Percentiles rank a stretch among this genome's conserved stretches.
phyloP scores from a whole-genome alignment of 1,139 yeast genomes.

The Suhomyces bokatorum region DNA sequence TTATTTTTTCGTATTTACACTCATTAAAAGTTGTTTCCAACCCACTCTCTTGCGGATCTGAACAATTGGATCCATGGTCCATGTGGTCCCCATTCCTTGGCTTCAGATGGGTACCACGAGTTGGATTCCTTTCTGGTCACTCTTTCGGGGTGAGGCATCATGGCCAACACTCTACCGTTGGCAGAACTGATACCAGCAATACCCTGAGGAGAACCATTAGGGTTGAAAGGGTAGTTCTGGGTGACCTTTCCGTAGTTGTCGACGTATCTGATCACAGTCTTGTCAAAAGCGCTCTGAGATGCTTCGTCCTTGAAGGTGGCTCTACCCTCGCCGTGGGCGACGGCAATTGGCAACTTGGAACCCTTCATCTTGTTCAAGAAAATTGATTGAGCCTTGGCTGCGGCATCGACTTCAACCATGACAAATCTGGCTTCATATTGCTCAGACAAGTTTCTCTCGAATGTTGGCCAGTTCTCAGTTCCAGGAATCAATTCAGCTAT shows the following conservation, averaged over 20 bases:
- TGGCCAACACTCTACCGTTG: conserved; percentile 92
- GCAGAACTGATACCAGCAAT: conserved; percentile 89
- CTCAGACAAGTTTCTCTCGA: conserved; percentile 88
- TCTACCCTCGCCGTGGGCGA: conserved; percentile 98
- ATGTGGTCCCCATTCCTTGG: conserved; percentile 62
- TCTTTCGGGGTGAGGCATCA: conserved; percentile 99
- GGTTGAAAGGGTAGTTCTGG: conserved; percentile 86
- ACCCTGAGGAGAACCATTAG: conserved; percentile 94
- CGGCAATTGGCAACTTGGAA: conserved; percentile 90
- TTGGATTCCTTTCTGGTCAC: conserved; percentile 83
- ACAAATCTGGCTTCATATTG: conserved; percentile 96
- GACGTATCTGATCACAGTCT: conserved; percentile 67
- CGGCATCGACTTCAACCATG: conserved; percentile 73
- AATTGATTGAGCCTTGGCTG: conserved; percentile 55
- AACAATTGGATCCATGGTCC: conserved; percentile 97
- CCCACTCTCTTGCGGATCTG: conserved; percentile 95
- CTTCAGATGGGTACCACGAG: conserved; percentile 82
- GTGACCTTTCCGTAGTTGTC: conserved; percentile 90
- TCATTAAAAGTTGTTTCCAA: conserved; percentile 42
- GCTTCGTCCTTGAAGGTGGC: conserved; percentile 61
- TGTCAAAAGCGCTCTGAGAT: conserved; percentile 47
- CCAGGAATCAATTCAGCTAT: conserved; percentile 91
- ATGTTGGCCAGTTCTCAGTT: conserved; percentile 94
- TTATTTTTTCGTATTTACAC: conserved; percentile 3
- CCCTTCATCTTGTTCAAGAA: conserved; percentile 92